Evolutionary conservation across 1,139 yeast species (phyloP), one percentile per base, ranked within the genome.

Genomic region (Meyerozyma carpophila): DNA sequence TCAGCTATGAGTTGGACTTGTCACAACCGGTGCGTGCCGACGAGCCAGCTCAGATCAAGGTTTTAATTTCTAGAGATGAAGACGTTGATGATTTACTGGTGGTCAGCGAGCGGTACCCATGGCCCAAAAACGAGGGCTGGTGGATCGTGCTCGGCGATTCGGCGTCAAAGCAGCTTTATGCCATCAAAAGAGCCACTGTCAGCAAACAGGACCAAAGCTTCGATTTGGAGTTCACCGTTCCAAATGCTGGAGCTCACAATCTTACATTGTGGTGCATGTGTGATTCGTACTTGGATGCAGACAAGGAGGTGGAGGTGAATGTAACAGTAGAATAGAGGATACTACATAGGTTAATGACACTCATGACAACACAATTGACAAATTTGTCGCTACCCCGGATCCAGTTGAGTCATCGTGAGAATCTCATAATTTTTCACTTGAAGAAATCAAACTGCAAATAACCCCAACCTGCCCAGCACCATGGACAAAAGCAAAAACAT

Each of bases 201-300:
- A 57, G 69, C 11, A 72, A 78, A 48, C 81, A 82, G 44, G 58
- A 63, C 2, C 88, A 83, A 55, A 56, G 65, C 3, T 69, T 84
- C 16, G 68, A 66, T 8, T 55, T 93, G 42, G 77, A 76, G 25
- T 77, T 87, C 50, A 68, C 80, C 0, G 59, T 87, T 16, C 83
- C 90, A 0, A 70, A 65, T 3, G 61, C 75, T 4, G 96, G 96
- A 0, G 61, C 65, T 7, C 84, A 82, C 45, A 61, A 73, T 10
- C 63, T 90, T 36, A 78, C 82, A 0, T 66, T 89, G 2, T 91
- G 95, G 95, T 83, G 93, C 56, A 77, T 91, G 63, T 86, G 97
- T 63, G 98, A 91, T 57, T 84, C 95, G 0, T 93, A 91, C 57
- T 55, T 88, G 27, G 98, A 90, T 58, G 95, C 90, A 2, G 98